A percentile compares a stretch with the other conserved stretches of the same genome.
Evolutionary conservation across 2,329 filamentous ascomycete genomes (phyloP).

Genomic region (Aspergillus awamori): DNA sequence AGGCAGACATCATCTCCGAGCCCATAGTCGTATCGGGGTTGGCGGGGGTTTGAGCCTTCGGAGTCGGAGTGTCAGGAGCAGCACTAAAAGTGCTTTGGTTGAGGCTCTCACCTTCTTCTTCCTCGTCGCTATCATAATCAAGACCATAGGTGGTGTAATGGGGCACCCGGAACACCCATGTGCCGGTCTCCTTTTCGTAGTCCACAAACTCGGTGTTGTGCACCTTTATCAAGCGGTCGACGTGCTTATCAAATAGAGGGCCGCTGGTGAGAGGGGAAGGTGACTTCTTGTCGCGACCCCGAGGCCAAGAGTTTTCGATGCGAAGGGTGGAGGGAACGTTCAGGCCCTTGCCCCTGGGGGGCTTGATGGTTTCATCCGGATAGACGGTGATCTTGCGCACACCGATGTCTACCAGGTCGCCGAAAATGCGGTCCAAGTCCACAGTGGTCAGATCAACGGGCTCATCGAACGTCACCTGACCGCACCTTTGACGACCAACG

Average conservation of each 20-base stretch:
- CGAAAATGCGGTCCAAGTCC: constrained; percentile 78
- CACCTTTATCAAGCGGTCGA: constrained; percentile 76
- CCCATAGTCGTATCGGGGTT: constrained; percentile 35
- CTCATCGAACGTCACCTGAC: constrained; percentile 77
- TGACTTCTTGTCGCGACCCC: constrained; percentile 63
- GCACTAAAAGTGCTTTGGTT: constrained; percentile 55
- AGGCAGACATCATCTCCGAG: constrained; percentile 42
- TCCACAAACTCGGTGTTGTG: constrained; percentile 77
- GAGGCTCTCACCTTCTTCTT: constrained; percentile 59
- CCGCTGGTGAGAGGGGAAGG: constrained; percentile 61
- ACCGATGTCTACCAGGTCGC: constrained; percentile 73
- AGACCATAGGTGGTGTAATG: constrained; percentile 96
- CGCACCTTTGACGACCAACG: constrained; percentile 80
- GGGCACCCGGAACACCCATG: constrained; percentile 91
- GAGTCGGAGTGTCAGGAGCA: constrained; percentile 54
- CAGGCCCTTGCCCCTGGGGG: constrained; percentile 79
- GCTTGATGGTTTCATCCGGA: constrained; percentile 72
- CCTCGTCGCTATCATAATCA: constrained; percentile 75
- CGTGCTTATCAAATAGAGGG: constrained; percentile 75
- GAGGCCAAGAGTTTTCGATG: constrained; percentile 93
- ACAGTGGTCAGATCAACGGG: constrained; percentile 81
- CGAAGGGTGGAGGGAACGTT: constrained; percentile 87
- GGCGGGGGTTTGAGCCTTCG: constrained; percentile 39
- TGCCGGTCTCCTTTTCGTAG: constrained; percentile 77
- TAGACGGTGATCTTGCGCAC: constrained; percentile 88